A percentile compares a stretch with the other conserved stretches of the same genome.
phyloP scores from a whole-genome alignment of 495 filamentous ascomycete genomes.

The Haplographium delicatum region DNA sequence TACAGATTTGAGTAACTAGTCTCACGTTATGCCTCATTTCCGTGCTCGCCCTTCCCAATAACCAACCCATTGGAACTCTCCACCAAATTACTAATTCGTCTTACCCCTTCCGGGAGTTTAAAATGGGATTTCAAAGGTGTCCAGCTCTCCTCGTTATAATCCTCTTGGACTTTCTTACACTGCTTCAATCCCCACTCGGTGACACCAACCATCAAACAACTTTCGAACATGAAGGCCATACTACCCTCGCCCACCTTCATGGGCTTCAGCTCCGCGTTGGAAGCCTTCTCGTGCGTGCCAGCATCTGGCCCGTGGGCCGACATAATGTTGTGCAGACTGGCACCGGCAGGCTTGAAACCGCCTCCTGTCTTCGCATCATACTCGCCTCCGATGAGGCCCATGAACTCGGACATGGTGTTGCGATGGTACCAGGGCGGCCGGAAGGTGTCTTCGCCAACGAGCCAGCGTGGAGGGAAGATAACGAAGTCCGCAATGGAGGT shows the following conservation, averaged over 20 bases:
- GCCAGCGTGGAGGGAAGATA: slow-evolving; percentile 78
- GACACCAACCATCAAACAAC: slow-evolving; percentile 80
- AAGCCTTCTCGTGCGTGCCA: slow-evolving; percentile 61
- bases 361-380: slow-evolving; percentile 48
- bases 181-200: slow-evolving; percentile 85
- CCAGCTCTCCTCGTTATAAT: slow-evolving; percentile 86
- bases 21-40: slow-evolving; percentile 6
- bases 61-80: neutral
- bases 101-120: slow-evolving; percentile 12
- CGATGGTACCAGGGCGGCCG: slow-evolving; percentile 80
- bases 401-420: slow-evolving; percentile 82
- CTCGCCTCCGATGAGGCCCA: slow-evolving; percentile 68
- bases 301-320: slow-evolving; percentile 56
- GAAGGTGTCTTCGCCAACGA: slow-evolving; percentile 73
- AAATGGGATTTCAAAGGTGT: slow-evolving; percentile 72
- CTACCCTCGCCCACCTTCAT: slow-evolving; percentile 50
- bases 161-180: slow-evolving; percentile 78
- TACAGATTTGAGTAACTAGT: slow-evolving; percentile 3
- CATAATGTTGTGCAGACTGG: slow-evolving; percentile 55
- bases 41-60: slow-evolving; percentile 7
- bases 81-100: slow-evolving; percentile 19
- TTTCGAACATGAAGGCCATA: slow-evolving; percentile 65
- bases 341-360: slow-evolving; percentile 56
- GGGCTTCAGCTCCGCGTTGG: slow-evolving; percentile 45
- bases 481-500: slow-evolving; percentile 80